phyloP scores from a whole-genome alignment of 106 monocot genomes.

The Gastrodia elata region DNA sequence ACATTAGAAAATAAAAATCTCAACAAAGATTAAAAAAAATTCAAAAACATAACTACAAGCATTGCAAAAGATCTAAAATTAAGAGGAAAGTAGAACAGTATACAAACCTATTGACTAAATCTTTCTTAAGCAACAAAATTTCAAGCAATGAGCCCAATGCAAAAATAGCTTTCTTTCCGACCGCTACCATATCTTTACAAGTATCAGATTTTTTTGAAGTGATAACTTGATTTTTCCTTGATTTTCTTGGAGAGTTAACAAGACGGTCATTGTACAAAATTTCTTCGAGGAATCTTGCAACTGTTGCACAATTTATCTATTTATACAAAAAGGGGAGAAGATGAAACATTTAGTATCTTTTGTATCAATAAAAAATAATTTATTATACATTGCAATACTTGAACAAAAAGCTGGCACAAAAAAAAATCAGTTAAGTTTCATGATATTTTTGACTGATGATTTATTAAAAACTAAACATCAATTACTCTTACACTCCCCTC shows the following conservation, averaged over 20 bases:
- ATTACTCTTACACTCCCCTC: too few species aligned
- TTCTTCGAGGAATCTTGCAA: slow-evolving; percentile 33
- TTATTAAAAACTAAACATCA: background rate
- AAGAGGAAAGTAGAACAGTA: background rate
- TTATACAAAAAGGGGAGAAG: background rate
- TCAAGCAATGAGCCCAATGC: slow-evolving; percentile 70
- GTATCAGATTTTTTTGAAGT: slow-evolving; percentile 4
- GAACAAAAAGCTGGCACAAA: too few species aligned
- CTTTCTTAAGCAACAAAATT: slow-evolving; percentile 61
- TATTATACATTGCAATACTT: too few species aligned
- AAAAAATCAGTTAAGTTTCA: too few species aligned
- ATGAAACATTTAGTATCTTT: background rate
- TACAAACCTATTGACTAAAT: slow-evolving; percentile 57
- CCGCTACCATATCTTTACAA: slow-evolving; percentile 13
- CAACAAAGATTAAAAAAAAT: background rate
- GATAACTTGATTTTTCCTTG: slow-evolving; percentile 29
- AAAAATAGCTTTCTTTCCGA: slow-evolving; percentile 21
- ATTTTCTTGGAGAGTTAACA: slow-evolving; percentile 23
- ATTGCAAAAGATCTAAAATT: background rate
- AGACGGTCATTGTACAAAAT: slow-evolving; percentile 18
- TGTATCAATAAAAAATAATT: background rate
- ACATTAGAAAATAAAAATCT: background rate
- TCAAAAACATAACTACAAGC: background rate
- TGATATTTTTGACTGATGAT: too few species aligned
- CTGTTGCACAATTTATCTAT: slow-evolving; percentile 52